Conservation (phyloP, 2,329 filamentous ascomycete species). For the Knoxdaviesia capensis region DNA sequence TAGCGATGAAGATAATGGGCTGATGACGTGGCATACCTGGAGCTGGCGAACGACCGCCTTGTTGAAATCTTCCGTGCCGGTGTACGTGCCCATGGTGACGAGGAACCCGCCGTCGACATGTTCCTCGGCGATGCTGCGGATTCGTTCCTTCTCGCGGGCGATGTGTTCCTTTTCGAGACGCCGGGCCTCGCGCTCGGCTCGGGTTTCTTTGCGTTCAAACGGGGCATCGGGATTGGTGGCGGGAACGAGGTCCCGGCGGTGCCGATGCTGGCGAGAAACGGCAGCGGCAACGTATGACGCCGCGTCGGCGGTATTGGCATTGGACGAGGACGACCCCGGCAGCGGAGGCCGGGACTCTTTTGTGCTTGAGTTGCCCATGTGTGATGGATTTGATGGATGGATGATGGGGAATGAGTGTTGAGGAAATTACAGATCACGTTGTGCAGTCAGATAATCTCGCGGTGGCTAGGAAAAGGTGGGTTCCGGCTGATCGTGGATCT, state of each 20-base stretch:
- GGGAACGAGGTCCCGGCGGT: conserved; percentile 17
- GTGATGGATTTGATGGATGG: conserved; percentile 1
- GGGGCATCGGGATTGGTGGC: conserved; percentile 15
- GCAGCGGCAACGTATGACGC: not conserved
- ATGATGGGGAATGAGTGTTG: not conserved
- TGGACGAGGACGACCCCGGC: not conserved
- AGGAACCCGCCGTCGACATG: conserved; percentile 86
- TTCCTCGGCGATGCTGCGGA: conserved; percentile 78
- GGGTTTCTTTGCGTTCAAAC: conserved; percentile 61
- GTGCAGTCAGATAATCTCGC: too few species aligned
- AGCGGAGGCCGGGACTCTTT: conserved; percentile 16
- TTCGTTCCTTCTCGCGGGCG: conserved; percentile 61
- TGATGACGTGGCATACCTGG: conserved; percentile 40
- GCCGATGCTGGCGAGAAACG: conserved; percentile 10
- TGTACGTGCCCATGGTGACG: conserved; percentile 87
- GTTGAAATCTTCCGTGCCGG: conserved; percentile 80
- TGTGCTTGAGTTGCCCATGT: conserved; percentile 19
- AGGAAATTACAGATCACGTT: too few species aligned
- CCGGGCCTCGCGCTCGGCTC: conserved; percentile 74
- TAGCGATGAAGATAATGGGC: not conserved
- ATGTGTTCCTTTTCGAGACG: conserved; percentile 65
- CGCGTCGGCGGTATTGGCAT: conserved; percentile 1
- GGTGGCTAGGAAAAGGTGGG: too few species aligned
- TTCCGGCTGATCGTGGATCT: too few species aligned
- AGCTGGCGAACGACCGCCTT: conserved; percentile 75